Evolutionary conservation across 163 green algal genomes (phyloP), one percentile per base, ranked within the genome.

Genomic region (Scenedesmus sp.): DNA sequence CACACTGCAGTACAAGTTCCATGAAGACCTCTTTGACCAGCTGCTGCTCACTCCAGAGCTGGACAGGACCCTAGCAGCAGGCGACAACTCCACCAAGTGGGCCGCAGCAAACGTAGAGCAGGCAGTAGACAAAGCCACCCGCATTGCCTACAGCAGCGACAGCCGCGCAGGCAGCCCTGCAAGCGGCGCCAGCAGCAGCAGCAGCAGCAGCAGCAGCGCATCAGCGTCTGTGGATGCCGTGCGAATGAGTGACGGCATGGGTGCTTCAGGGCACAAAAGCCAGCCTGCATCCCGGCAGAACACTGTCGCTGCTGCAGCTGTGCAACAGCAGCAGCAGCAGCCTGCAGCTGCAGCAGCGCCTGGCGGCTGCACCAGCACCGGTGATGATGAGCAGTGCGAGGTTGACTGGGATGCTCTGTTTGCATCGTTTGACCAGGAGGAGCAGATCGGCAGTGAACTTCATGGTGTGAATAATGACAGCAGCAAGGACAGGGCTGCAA

Each of bases 31-130:
- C 9, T 87, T 95, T 4, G 54, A 92, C 74, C 56, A 86, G 88
- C 91, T 95, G 88, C 81, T 95, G 85, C 66, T 73, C 0, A 91
- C 85, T 0, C 88, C 88, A 0, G 84, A 62, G 0, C 86, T 95
- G 12, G 93, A 95, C 70, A 59, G 66, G 52, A 55, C 46, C 1
- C 79, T 95, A 34, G 59, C 59, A 0, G 56, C 18, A 8, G 56
- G 20, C 57, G 55, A 88, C 26, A 83, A 66, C 8, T 23, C 9
- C 0, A 16, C 73, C 16, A 52, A 52, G 57, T 82, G 34, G 62
- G 87, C 86, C 9, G 86, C 70, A 18, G 54, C 6, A 23, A 34
- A 8, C 18, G 57, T 95, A 4, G 67, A 87, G 59, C 54, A 4
- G 13, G 91, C 93, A 18, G 89, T 91, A 2, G 88, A 23, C 2